Evolutionary conservation across 345 rosid species (phyloP), one percentile per base, ranked within the genome.

Genomic region (Moringa oleifera): DNA sequence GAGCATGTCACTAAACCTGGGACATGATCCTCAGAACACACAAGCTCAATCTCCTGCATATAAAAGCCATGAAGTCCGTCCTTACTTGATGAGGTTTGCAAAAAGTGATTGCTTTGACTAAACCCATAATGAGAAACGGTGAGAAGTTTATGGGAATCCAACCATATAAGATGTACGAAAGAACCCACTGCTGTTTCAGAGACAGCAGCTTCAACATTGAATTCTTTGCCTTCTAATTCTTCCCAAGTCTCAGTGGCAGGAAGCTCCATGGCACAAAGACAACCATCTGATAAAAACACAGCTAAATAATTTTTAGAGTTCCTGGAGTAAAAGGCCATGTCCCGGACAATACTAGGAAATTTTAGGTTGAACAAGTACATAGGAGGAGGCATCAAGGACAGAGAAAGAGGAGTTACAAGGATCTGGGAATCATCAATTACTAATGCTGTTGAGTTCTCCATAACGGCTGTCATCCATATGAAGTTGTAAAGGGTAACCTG

Each of bases 381-480:
- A 64, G 97, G 97, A 71, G 95, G 97, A 3, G 99, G 99, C 86
- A 90, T 76, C 58, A 94, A 73, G 60, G 90, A 88, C 73, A 86
- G 53, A 71, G 85, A 80, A 57, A 94, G 89, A 20, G 96, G 92
- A 58, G 95, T 94, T 60, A 88, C 82, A 15, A 85, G 90, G 52
- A 94, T 72, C 79, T 75, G 86, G 71, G 80, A 68, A 61, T 75
- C 85, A 81, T 94, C 99, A 62, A 94, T 68, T 58, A 88, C 90
- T 56, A 90, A 78, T 10, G 97, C 96, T 53, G 76, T 85, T 41
- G 99, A 90, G 65, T 86, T 85, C 59, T 82, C 95, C 75, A 66
- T 79, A 59, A 94, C 86, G 31, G 95, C 92, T 59, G 89, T 82
- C 46, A 75, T 75, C 92, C 96, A 90, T 50, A 83, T 69, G 72